Conservation (phyloP, 2,329 filamentous ascomycete species). For the Bertia moriformis region DNA sequence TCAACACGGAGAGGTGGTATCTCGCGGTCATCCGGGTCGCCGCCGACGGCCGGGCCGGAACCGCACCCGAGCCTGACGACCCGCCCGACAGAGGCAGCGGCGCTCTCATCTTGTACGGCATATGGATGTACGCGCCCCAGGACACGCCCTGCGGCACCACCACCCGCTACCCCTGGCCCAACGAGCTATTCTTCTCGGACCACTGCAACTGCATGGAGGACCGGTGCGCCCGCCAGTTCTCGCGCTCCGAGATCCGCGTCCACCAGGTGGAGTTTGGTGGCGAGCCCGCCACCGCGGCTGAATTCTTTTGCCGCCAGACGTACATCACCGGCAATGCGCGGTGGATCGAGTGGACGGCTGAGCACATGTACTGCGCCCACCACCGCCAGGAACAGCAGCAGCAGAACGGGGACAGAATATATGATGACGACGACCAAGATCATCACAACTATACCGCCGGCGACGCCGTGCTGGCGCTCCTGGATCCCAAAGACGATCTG, state of each 20-base stretch:
- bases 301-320: constrained; percentile 58
- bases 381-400: constrained; percentile 9
- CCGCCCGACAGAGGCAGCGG: constrained; percentile 28
- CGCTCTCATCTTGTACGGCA: constrained; percentile 37
- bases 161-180: constrained; percentile 52
- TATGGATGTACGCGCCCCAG: constrained; percentile 60
- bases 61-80: constrained; percentile 29
- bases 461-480: constrained; percentile 41
- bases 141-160: constrained; percentile 58
- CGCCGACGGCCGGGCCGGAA: no score
- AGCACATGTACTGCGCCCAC: constrained; percentile 39
- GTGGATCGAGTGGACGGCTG: constrained; percentile 41
- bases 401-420: constrained; percentile 4
- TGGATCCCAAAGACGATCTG: constrained; percentile 12
- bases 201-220: constrained; percentile 54
- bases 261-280: constrained; percentile 44
- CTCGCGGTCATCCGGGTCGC: no score
- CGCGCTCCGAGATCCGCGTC: constrained; percentile 38
- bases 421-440: constrained; percentile 5
- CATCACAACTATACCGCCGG: constrained; percentile 26
- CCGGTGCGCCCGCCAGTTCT: constrained; percentile 23
- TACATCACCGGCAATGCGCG: constrained; percentile 44
- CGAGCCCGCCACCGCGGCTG: constrained; percentile 23
- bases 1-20: no score
- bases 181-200: constrained; percentile 65